phyloP scores from a whole-genome alignment of 2,329 filamentous ascomycete genomes.

The Colletotrichum sp. region DNA sequence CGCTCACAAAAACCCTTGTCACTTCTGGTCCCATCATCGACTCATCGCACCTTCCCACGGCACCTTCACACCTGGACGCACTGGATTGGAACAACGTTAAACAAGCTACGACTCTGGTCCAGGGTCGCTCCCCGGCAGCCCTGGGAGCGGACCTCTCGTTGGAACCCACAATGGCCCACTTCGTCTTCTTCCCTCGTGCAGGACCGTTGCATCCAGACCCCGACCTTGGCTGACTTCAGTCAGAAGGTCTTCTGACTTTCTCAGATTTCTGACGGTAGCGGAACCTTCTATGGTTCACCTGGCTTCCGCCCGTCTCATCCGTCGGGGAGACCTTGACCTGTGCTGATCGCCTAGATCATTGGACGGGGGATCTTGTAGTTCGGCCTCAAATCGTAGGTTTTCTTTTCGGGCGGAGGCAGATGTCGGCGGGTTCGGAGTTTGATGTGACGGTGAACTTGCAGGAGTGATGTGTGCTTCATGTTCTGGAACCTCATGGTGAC shows the following conservation, averaged over 20 bases:
- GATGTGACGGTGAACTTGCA: background rate
- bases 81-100: background rate
- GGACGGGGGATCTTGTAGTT: background rate
- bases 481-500: background rate
- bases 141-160: background rate
- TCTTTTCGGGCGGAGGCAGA: background rate
- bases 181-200: background rate
- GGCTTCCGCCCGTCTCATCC: background rate
- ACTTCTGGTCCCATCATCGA: conserved; percentile 1
- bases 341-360: background rate
- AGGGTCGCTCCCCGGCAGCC: background rate
- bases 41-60: background rate
- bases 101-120: background rate
- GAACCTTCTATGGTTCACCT: background rate
- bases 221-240: conserved; percentile 6
- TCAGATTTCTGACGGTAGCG: background rate
- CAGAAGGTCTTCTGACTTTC: conserved; percentile 8
- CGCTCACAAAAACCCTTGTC: background rate
- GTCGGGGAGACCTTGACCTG: background rate
- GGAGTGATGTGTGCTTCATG: background rate
- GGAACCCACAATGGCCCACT: background rate
- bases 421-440: background rate
- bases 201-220: background rate
- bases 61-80: background rate
- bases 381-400: background rate